Percentiles rank a stretch among this genome's conserved stretches.
phyloP scores from a whole-genome alignment of 352 stramenopile species.

The Phytophthora sp. region DNA sequence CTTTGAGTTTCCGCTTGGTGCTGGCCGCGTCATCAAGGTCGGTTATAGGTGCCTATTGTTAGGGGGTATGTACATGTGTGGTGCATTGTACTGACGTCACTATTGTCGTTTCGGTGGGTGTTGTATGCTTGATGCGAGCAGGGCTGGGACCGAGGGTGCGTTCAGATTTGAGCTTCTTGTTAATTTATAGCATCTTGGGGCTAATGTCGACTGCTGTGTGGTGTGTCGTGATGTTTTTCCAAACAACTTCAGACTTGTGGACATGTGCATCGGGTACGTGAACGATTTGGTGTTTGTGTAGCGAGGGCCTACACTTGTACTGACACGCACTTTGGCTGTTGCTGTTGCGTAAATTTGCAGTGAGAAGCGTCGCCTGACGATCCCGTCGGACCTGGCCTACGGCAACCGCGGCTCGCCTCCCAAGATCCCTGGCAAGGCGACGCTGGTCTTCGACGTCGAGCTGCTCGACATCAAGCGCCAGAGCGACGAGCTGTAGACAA shows the following conservation, averaged over 20 bases:
- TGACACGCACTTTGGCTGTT: slow-evolving; percentile 1
- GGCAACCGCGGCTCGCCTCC: slow-evolving; percentile 91
- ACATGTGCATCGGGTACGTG: slow-evolving; percentile 88
- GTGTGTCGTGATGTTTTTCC: slow-evolving; percentile 18
- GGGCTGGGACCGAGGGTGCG: slow-evolving; percentile 87
- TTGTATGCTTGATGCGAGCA: slow-evolving; percentile 29
- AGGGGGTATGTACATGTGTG: not conserved
- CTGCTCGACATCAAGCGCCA: slow-evolving; percentile 94
- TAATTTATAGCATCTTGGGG: not conserved
- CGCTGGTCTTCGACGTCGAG: slow-evolving; percentile 97
- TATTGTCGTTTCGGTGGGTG: not conserved
- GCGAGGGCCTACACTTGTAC: not conserved
- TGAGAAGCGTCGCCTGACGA: slow-evolving; percentile 89
- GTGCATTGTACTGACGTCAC: slow-evolving; percentile 7
- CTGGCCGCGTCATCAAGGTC: slow-evolving; percentile 95
- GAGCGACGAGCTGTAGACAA: slow-evolving; percentile 58
- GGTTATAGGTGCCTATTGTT: slow-evolving; percentile 5
- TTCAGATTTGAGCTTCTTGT: slow-evolving; percentile 4
- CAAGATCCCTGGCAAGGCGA: slow-evolving; percentile 94
- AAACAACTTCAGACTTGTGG: slow-evolving; percentile 59
- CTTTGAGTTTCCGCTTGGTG: slow-evolving; percentile 95
- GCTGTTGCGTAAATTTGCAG: slow-evolving; percentile 32
- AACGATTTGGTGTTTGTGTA: not conserved
- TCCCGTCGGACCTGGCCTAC: slow-evolving; percentile 93
- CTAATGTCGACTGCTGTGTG: slow-evolving; percentile 10